Evolutionary conservation across 164 flowering plant species (phyloP).

Genomic region (Umbilicus rupestris): DNA sequence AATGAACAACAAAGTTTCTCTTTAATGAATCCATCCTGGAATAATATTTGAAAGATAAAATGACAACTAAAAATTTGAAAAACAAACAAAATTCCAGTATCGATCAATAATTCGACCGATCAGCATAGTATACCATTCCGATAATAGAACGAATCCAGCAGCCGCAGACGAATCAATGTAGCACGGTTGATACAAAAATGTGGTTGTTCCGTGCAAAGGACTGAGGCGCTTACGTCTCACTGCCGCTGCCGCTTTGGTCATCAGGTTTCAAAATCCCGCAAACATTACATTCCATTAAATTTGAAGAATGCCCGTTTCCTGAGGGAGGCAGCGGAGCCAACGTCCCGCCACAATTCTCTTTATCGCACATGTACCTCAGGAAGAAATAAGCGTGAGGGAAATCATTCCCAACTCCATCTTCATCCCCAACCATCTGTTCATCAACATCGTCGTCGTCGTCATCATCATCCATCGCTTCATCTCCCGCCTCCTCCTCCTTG

Average conservation of each 20-base stretch:
- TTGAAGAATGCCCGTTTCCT: conserved; percentile 14
- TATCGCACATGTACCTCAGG: conserved; percentile 50
- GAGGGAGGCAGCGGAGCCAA: conserved; percentile 68
- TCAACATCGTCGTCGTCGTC: background rate
- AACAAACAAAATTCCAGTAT: too few species aligned
- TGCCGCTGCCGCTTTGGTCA: conserved; percentile 14
- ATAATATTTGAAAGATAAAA: too few species aligned
- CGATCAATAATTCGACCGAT: too few species aligned
- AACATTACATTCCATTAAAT: conserved; percentile 74
- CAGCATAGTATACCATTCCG: too few species aligned
- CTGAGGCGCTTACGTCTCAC: too few species aligned
- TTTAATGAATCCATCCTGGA: too few species aligned
- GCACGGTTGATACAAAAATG: too few species aligned
- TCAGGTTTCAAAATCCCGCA: conserved; percentile 48
- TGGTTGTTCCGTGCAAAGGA: too few species aligned
- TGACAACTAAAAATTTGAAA: too few species aligned
- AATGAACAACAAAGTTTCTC: too few species aligned
- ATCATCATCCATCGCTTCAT: conserved; percentile 18
- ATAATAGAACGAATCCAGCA: too few species aligned
- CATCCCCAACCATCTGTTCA: conserved; percentile 10
- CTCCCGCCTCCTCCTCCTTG: conserved; percentile 25
- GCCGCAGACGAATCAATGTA: too few species aligned
- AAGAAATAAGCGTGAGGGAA: conserved; percentile 90
- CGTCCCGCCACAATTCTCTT: conserved; percentile 66
- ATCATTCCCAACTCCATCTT: conserved; percentile 19